Evolutionary conservation across 2,329 filamentous ascomycete genomes (phyloP), one percentile per base, ranked within the genome.

Genomic region (Aureobasidium pullulans): DNA sequence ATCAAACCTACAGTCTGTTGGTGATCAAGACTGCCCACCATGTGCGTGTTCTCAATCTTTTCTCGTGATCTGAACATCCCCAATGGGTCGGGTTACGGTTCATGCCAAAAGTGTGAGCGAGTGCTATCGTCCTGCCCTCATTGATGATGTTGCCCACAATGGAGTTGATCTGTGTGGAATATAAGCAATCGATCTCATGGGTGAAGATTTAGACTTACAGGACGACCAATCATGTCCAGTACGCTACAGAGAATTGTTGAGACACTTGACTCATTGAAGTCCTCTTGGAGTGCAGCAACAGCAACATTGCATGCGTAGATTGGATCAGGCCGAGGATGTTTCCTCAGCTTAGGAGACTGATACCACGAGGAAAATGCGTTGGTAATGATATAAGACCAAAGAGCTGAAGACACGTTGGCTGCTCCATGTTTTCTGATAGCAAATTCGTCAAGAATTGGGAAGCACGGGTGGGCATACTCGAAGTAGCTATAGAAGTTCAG

Each of bases 1-100:
- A 5, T 39, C 13, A 8, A 4, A 49, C 44, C 32, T 5, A 58
- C 44, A 49, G 37, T 37, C 39, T 46, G 67, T 83, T 81, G 60
- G 81, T 80, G 40, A 83, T 79, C 2, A 83, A 71, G 2, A 82
- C 77, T 5, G 77, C 80, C 81, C 81, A 83, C 79, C 81, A 83
- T 3, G 81, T 67, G 2, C 79, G 76, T 32, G 79, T 77, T 6
- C 81, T 74, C 15, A 79, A 69, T 8, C 76, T 73, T 63, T 81
- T 82, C 62, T 83, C 81, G 36, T 73, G 70, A 1, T 72, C 72
- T 1, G 77, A 76, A 1, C 81, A 73, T 47, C 77, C 78, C 80
- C 80, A 83, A 59, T 75, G 73, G 4, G 75, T 76, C 11, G 80
- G 79, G 63, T 83, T 78, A 31, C 81, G 75, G 62, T 84, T 81